A percentile compares a stretch with the other conserved stretches of the same genome.
These are phyloP conservation scores for Pugionium dolabratum DNA, from an alignment of 345 rosid genomes.

Conservation along the genomic window DNA sequence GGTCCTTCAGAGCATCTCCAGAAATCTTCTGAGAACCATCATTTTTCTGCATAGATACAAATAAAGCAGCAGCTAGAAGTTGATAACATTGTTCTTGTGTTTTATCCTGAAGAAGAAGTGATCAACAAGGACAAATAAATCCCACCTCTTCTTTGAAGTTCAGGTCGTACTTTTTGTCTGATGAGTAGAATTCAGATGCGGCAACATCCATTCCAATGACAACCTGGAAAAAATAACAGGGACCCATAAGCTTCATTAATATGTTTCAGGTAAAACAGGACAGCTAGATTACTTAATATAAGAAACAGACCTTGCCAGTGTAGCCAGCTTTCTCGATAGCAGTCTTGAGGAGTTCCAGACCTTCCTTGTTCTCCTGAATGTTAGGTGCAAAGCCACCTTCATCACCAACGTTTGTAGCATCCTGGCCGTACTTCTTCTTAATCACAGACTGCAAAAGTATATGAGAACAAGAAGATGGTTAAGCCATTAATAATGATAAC, in stretches of 20 bases:
- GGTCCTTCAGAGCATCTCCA: constrained; percentile 78
- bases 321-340: constrained; percentile 96
- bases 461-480: neutral
- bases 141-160: constrained; percentile 82
- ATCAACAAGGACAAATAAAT: neutral
- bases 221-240: constrained; percentile 51
- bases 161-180: constrained; percentile 80
- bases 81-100: neutral
- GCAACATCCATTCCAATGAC: constrained; percentile 99
- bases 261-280: neutral
- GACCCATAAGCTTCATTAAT: neutral
- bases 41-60: constrained; percentile 56
- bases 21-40: constrained; percentile 87
- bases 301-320: constrained; percentile 68
- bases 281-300: neutral
- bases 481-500: too few relatives aligned
- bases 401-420: constrained; percentile 97
- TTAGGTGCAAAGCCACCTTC: constrained; percentile 99
- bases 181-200: constrained; percentile 87
- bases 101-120: neutral
- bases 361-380: constrained; percentile 99
- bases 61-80: neutral
- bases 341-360: constrained; percentile 86
- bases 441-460: constrained; percentile 34
- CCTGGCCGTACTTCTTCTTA: constrained; percentile 89